These are phyloP conservation scores for Magnusiomyces suaveolens DNA, from an alignment of 1,139 yeast genomes.

Conservation along the genomic window DNA sequence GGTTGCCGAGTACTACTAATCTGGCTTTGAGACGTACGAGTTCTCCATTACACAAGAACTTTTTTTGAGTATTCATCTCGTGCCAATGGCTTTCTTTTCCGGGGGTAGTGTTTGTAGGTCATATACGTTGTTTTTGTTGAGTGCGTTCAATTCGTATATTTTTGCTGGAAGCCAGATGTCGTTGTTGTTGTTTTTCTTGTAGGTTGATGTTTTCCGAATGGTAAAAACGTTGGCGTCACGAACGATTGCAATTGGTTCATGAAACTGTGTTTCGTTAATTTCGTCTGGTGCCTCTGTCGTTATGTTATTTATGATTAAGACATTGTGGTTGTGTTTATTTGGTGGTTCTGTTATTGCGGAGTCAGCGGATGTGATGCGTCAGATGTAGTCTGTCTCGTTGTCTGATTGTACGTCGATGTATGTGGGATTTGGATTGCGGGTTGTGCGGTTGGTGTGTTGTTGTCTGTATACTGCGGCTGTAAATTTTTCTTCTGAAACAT, in stretches of 20 bases:
- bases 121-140: not conserved
- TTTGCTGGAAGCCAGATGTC: not conserved
- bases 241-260: not conserved
- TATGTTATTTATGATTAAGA: not conserved
- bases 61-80: constrained; percentile 11
- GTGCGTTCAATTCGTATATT: not conserved
- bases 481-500: not conserved
- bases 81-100: not conserved
- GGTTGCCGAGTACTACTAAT: constrained; percentile 17
- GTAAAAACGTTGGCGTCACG: not conserved
- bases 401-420: not conserved
- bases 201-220: not conserved
- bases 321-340: not conserved
- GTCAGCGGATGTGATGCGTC: not conserved
- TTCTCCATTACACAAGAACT: constrained; percentile 7
- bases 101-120: not conserved
- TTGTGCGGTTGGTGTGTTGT: not conserved
- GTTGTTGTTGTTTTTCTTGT: not conserved
- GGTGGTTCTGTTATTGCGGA: not conserved
- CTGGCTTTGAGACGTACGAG: constrained; percentile 13
- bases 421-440: not conserved
- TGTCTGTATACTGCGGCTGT: not conserved
- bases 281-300: not conserved
- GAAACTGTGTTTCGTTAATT: not conserved
- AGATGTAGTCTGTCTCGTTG: not conserved